These are phyloP conservation scores for Prunus persica DNA, from an alignment of 306 rosid genomes.

Conservation along the genomic window Prunus_persica_NCBIv2 NC_034013.1:12251501-12252000, in stretches of 20 bases:
- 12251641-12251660: constrained; percentile 12
- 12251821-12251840: constrained; percentile 84
- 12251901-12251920: constrained; percentile 94
- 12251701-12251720: constrained; percentile 70
- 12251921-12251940: constrained; percentile 99
- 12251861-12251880: constrained; percentile 69
- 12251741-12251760: constrained; percentile 58
- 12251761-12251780: constrained; percentile 48
- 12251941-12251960: constrained; percentile 34
- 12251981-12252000: neutral
- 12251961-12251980: neutral
- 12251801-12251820: constrained; percentile 84
- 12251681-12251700: constrained; percentile 29
- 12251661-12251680: constrained; percentile 24
- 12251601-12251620: constrained; percentile 29
- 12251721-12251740: constrained; percentile 70
- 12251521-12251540: no score
- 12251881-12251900: constrained; percentile 88
- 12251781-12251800: constrained; percentile 71
- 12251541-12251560: neutral
- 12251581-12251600: constrained; percentile 16
- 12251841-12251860: constrained; percentile 86
- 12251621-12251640: constrained; percentile 26
- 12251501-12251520: no score
- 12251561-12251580: constrained; percentile 23